phyloP scores from a whole-genome alignment of 208 protist genomes.

The Kentomonas sorsogonicus region DNA sequence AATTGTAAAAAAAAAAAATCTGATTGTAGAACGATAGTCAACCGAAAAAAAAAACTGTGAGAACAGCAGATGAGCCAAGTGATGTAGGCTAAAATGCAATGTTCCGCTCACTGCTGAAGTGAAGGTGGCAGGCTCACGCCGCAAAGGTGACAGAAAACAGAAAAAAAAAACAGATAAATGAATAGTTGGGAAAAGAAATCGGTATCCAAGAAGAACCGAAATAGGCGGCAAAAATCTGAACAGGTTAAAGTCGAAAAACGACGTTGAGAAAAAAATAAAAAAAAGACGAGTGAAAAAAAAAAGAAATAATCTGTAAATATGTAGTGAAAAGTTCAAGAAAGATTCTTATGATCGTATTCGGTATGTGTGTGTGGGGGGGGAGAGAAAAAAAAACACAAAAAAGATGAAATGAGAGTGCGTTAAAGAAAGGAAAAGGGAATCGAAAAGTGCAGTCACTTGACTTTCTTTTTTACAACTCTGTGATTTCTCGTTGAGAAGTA shows the following conservation, averaged over 20 bases:
- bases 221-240: neutral
- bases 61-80: neutral
- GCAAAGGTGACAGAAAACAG: neutral
- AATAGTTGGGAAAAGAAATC: slow-evolving; percentile 3
- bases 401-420: neutral
- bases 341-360: neutral
- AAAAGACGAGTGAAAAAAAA: slow-evolving; percentile 9
- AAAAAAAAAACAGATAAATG: slow-evolving; percentile 9
- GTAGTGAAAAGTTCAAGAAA: neutral
- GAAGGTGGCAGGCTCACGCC: no score
- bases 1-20: slow-evolving; percentile 9
- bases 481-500: neutral
- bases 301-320: neutral
- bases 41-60: slow-evolving; percentile 1
- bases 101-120: no score
- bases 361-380: neutral
- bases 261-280: neutral
- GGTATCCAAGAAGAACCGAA: neutral
- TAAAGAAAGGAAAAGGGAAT: slow-evolving; percentile 1
- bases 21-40: neutral
- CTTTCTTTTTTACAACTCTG: neutral
- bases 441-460: no score
- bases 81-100: no score
- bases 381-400: neutral
- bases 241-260: neutral